A percentile compares a stretch with the other conserved stretches of the same genome.
Conservation (phyloP, 2,329 filamentous ascomycete species). For the Diplodia sapinea region DNA sequence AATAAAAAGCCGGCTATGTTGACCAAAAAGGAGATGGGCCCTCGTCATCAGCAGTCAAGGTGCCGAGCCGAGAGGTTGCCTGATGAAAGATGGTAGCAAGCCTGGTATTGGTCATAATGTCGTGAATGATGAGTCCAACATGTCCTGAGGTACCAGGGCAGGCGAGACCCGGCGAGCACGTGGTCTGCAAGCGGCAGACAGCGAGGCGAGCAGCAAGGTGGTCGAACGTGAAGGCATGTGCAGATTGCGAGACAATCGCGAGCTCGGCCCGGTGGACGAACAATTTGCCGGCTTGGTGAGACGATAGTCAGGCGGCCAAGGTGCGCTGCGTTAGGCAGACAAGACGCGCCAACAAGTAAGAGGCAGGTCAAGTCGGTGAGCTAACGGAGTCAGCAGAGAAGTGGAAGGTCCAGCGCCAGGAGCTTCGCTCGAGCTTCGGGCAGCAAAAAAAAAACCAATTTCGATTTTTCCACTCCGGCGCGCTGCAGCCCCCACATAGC, state of each 20-base stretch:
- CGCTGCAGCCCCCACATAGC: conserved; percentile 17
- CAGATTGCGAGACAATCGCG: neutral
- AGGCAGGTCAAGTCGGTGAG: conserved; percentile 19
- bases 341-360: too few relatives aligned
- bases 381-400: conserved; percentile 8
- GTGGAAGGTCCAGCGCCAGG: conserved; percentile 8
- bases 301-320: conserved; percentile 5
- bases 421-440: conserved; percentile 25
- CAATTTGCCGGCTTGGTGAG: neutral
- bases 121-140: neutral
- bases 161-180: neutral
- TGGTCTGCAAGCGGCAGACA: neutral
- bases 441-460: conserved; percentile 15
- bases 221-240: neutral
- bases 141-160: conserved; percentile 4
- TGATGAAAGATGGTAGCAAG: neutral
- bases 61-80: conserved; percentile 5
- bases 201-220: neutral
- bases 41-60: conserved; percentile 6
- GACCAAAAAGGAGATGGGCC: neutral
- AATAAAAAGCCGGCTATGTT: neutral
- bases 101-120: neutral
- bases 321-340: neutral
- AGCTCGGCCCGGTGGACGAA: neutral
- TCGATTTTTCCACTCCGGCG: neutral